These are phyloP conservation scores for Trichocomaceae sp. DNA, from an alignment of 2,329 filamentous ascomycete species.

Conservation along the genomic window DNA sequence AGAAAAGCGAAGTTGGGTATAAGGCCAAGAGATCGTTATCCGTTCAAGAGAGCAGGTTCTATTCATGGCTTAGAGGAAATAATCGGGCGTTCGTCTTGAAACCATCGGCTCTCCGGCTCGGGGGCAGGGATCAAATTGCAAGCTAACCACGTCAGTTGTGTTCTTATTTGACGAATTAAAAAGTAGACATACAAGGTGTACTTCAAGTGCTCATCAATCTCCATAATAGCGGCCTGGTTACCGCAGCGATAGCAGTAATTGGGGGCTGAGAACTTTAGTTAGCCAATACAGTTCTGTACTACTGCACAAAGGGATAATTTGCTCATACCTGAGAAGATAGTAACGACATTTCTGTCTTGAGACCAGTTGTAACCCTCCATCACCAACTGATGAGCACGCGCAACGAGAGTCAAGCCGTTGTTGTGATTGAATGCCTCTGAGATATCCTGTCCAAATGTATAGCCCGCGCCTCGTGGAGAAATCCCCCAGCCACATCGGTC, in stretches of 20 bases:
- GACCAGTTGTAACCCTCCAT: conserved; percentile 99
- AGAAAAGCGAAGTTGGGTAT: conserved; percentile 9
- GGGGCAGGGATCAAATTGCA: conserved; percentile 98
- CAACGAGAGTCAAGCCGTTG: conserved; percentile 92
- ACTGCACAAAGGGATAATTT: not conserved
- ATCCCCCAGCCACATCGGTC: conserved; percentile 96
- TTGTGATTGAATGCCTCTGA: conserved; percentile 99
- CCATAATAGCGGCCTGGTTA: conserved; percentile 99
- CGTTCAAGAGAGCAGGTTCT: conserved; percentile 9
- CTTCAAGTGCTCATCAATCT: conserved; percentile 98
- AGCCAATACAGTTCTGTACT: not conserved
- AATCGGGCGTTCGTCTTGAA: conserved; percentile 91
- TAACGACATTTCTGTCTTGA: conserved; percentile 95
- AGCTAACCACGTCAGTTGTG: conserved; percentile 48
- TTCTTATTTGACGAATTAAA: conserved; percentile 3
- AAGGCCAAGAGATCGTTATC: conserved; percentile 9
- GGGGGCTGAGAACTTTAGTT: conserved; percentile 49
- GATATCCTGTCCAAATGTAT: conserved; percentile 95
- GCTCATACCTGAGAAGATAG: conserved; percentile 83
- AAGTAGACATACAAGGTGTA: conserved; percentile 82
- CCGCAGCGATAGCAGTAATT: conserved; percentile 99
- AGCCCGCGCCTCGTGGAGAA: conserved; percentile 86
- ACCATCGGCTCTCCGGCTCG: conserved; percentile 98
- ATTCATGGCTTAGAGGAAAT: conserved; percentile 70
- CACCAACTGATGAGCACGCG: conserved; percentile 92